Conservation (phyloP, 1,139 yeast genomes). For the Suhomyces kunorum region DNA sequence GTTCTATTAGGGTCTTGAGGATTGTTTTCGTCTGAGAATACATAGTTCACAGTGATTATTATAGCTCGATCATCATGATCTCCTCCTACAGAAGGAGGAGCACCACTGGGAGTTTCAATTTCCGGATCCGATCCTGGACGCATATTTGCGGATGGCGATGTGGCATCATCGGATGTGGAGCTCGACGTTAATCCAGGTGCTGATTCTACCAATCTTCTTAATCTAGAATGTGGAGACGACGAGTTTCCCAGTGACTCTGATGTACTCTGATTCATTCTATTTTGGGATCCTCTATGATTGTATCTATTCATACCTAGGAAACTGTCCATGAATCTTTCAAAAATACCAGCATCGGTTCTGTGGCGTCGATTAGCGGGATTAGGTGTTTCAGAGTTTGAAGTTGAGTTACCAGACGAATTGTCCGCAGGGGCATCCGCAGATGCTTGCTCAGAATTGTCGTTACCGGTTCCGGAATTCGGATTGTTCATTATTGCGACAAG, state of each 20-base stretch:
- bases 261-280: neutral
- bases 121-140: neutral
- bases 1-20: constrained; percentile 46
- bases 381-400: neutral
- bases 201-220: constrained; percentile 5
- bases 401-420: neutral
- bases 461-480: neutral
- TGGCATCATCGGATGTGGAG: neutral
- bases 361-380: constrained; percentile 7
- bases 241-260: neutral
- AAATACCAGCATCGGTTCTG: constrained; percentile 16
- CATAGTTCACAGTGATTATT: constrained; percentile 47
- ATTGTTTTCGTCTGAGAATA: constrained; percentile 45
- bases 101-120: neutral
- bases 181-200: neutral
- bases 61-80: constrained; percentile 27
- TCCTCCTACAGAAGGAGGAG: constrained; percentile 2
- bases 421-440: neutral
- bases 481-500: too few relatives aligned
- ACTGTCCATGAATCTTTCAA: constrained; percentile 21
- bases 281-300: constrained; percentile 1
- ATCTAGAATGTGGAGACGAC: constrained; percentile 1
- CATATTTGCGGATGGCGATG: neutral
- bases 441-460: neutral
- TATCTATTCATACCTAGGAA: constrained; percentile 15